These are phyloP conservation scores for Gymnopus androsaceus DNA, from an alignment of 1,284 basidiomycete genomes.

Conservation along the genomic window DNA sequence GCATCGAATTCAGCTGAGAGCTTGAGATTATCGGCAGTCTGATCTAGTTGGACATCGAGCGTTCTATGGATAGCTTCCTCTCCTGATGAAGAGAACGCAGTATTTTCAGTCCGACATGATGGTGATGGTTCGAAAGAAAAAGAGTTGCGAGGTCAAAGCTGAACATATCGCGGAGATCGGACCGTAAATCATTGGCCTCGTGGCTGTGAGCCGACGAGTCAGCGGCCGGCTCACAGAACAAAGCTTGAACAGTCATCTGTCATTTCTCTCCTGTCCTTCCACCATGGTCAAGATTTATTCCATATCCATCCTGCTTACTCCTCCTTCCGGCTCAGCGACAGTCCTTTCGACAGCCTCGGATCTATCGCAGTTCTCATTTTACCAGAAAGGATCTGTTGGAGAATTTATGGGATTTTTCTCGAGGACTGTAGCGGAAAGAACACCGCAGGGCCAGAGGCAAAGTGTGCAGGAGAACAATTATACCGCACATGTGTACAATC, in stretches of 20 bases:
- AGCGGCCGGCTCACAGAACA: too few species aligned
- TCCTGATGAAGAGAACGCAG: conserved; percentile 58
- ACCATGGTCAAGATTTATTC: conserved; percentile 58
- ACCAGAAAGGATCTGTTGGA: conserved; percentile 82
- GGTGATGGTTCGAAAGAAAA: neutral
- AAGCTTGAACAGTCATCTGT: too few species aligned
- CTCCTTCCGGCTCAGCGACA: conserved; percentile 58
- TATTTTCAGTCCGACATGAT: conserved; percentile 14
- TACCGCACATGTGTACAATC: conserved; percentile 91
- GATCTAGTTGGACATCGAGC: conserved; percentile 46
- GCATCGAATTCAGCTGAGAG: conserved; percentile 42
- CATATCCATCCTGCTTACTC: conserved; percentile 61
- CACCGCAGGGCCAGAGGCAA: conserved; percentile 84
- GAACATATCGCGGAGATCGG: neutral
- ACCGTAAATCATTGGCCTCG: too few species aligned
- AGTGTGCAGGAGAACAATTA: conserved; percentile 96
- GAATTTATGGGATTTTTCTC: conserved; percentile 93
- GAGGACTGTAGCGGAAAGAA: conserved; percentile 92
- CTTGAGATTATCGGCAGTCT: conserved; percentile 38
- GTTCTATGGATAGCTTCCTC: conserved; percentile 59
- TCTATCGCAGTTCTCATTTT: conserved; percentile 92
- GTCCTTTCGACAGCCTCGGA: conserved; percentile 80
- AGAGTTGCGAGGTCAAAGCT: neutral
- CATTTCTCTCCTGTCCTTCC: too few species aligned
- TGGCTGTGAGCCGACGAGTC: too few species aligned